Evolutionary conservation across 805 yeast genomes (phyloP), one percentile per base, ranked within the genome.

Genomic region (Candida dajiaensis): DNA sequence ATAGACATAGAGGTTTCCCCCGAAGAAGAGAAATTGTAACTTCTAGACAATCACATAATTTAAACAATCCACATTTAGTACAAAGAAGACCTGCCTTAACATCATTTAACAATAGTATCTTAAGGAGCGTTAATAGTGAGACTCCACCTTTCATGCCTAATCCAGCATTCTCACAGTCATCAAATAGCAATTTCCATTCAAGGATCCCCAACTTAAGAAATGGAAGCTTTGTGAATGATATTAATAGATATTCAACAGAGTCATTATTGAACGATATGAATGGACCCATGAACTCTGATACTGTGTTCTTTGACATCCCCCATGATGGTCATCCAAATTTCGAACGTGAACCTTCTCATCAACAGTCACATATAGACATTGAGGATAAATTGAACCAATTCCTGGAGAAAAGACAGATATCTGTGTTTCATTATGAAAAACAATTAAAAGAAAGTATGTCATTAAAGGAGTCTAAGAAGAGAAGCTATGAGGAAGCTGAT

Each of bases 371-470:
- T 16, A 7, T 12, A 5, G 15, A 18, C 9, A n/a, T 46, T 28
- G 36, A 22, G 38, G 20, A 40, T 25, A 21, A 18, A 11, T 25
- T 49, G 11, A 40, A 41, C 15, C 19, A 18, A 10, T 49, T 44
- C 21, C 20, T 43, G 19, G 2, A 8, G 3, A 19, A 26, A 6
- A 49, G 52, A 40, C 26, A 15, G 18, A 12, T 26, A 7, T 29
- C 10, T 7, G 50, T 45, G 2, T 2, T 19, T 12, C 2, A 12
- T 4, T 43, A 16, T 38, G 22, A 38, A 7, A 23, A 28, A 25
- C 15, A 8, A 15, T 16, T 21, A 21, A 29, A 31, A n/a, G 16
- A 8, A 3, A 31, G 18, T 16, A 26, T 12, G 4, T 12, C 36
- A 25, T 8, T 10, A 6, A 25, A 3, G 7, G 15, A 4, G 6